Base-by-base conservation (phyloP, 208 protist species). In the Naegleria gruberi region DNA sequence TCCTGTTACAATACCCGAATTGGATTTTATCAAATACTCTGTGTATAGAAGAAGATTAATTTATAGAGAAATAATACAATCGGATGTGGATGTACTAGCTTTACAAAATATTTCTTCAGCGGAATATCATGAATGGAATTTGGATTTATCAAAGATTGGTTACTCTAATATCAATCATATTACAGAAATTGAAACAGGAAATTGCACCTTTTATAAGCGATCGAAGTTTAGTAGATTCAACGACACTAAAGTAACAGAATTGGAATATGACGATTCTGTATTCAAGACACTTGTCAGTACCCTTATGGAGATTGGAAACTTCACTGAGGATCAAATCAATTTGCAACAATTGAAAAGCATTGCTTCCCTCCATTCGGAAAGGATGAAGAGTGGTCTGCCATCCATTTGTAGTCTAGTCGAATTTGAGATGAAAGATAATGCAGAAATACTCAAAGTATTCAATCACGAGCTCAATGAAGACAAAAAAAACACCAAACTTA, bases 391-490 rank as follows among this genome's bases (percentile, higher is more conserved):
- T 8, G n/a, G 6, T 15, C 17, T 77, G 30, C 65, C 65, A 8
- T 77, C 65, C 34, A 19, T 77, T 37, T 77, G 65, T n/a, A 77
- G 65, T n/a, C 10, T 77, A 15, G 30, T n/a, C 30, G 65, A 77
- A 37, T 77, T 77, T 77, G 65, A 77, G 34, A 77, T 77, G 65
- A 77, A 77, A n/a, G 65, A 77, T n/a, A 77, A 77, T 77, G 17
- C 65, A 37, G 65, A 77, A n/a, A 8, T 77, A 8, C 34, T 30
- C 10, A 77, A 77, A 77, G 65, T 77, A 8, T 77, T 77, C 34
- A 77, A 77, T 77, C 65, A 77, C 34, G 17, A 37, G 30, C 34
- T 77, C 26, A 19, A 37, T 19, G 30, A 77, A 8, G 65, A 77
- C 8, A 77, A n/a, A 77, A 77, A 19, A 23, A 23, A 7, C 8